Evolutionary conservation across 495 filamentous ascomycete species (phyloP).

Genomic region (Penicillium egyptiacum): DNA sequence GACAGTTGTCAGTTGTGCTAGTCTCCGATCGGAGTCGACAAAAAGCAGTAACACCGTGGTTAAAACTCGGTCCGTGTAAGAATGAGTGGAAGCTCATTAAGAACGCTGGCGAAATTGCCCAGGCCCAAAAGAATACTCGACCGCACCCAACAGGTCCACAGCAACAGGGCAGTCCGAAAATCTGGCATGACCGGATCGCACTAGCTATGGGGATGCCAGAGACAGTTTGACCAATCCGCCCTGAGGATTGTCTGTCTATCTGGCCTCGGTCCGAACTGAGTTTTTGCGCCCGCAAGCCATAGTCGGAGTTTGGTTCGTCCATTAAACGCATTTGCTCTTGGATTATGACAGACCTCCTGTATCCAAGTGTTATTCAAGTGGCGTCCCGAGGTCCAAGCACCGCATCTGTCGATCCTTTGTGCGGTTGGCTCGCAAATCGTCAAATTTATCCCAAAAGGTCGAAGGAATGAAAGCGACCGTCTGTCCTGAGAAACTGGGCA

Average conservation of each 20-base stretch:
- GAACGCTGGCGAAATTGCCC: not conserved
- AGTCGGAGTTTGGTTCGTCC: no score
- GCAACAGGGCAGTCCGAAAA: not conserved
- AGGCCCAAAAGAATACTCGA: not conserved
- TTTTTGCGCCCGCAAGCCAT: not conserved
- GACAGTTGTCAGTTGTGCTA: conserved; percentile 3
- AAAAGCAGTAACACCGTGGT: not conserved
- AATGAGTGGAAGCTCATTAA: not conserved
- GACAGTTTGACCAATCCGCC: not conserved
- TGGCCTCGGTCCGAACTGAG: no score
- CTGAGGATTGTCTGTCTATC: not conserved
- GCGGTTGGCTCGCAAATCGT: not conserved
- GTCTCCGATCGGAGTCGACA: not conserved
- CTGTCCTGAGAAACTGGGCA: not conserved
- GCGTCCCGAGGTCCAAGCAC: not conserved
- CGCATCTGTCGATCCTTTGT: not conserved
- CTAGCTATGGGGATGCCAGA: conserved; percentile 9
- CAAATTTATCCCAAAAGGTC: not conserved
- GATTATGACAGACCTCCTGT: not conserved
- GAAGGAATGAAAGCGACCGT: not conserved
- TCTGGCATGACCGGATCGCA: conserved; percentile 7
- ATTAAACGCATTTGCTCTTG: not conserved
- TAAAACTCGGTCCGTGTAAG: not conserved
- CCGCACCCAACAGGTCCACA: conserved; percentile 2
- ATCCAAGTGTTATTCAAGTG: not conserved